Base-by-base conservation (phyloP, 2,329 filamentous ascomycete genomes). In the Penicillium aurantiogriseum region DNA sequence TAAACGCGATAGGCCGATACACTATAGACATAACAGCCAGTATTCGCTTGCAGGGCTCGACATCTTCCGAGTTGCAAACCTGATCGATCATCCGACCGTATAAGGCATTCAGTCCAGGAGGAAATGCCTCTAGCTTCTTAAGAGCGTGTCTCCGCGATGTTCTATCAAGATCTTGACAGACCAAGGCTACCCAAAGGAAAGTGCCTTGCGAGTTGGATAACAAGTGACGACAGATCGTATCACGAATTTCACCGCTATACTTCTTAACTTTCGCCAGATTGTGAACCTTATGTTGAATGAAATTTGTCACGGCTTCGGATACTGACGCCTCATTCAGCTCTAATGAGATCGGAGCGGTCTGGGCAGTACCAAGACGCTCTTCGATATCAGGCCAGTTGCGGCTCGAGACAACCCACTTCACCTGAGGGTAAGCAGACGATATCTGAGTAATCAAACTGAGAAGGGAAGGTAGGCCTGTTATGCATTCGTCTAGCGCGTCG, bases 401-500 rank as follows among this genome's bases (percentile, higher is more conserved):
- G 23, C 23, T 25, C 23, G 23, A 25, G 23, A 25, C 5, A 25
- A 25, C 4, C 23, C 5, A 25, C 23, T 25, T 25, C 4, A 25
- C 4, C 3, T 25, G 1, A 4, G 5, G 23, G 23, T 25, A 25
- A 25, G 23, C 5, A 25, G 23, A 54, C 9, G 61, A 69, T 0
- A 46, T 56, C 35, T 67, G 51, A 10, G 60, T 49, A 51, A 80
- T 71, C 5, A 79, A 60, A 0, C 72, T 40, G 3, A 81, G 63
- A 4, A 81, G 74, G 33, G 68, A 40, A 1, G 42, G 7, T 17
- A 65, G 59, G 39, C 63, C 70, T 8, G 38, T 43, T 13, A 38
- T 55, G 57, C 76, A 81, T 63, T 82, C 79, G 54, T 83, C 79
- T 0, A 82, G 74, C 1, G 78, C 80, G 63, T 83, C 78, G 42